A percentile compares a stretch with the other conserved stretches of the same genome.
Evolutionary conservation across 371 early-diverging fungal species (phyloP).

Genomic region (Mucor velutinosus): DNA sequence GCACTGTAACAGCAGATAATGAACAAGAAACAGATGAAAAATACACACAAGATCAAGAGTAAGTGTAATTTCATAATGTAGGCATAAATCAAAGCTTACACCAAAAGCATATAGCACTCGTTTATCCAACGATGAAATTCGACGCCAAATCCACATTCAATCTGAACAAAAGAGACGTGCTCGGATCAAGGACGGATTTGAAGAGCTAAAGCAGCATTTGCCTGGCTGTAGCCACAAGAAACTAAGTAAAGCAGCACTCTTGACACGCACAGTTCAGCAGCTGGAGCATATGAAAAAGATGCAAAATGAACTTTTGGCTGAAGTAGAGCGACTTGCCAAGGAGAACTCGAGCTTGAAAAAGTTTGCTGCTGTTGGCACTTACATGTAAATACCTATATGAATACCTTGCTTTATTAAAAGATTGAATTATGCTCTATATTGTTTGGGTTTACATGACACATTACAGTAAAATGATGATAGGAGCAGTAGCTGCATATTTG

Average conservation of each 20-base stretch:
- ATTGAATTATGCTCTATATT: not conserved
- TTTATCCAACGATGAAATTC: conserved; percentile 23
- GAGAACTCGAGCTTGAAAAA: conserved; percentile 43
- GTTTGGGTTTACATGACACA: not conserved
- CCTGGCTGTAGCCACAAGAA: conserved; percentile 39
- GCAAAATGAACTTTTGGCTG: conserved; percentile 26
- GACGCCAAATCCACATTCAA: conserved; percentile 37
- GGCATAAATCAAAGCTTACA: not conserved
- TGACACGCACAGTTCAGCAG: conserved; percentile 35
- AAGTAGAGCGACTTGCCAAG: conserved; percentile 25
- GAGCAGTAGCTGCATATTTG: too few species aligned
- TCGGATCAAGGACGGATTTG: conserved; percentile 37
- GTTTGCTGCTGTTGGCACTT: conserved; percentile 6
- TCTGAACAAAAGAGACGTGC: conserved; percentile 40
- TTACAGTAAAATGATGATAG: too few species aligned
- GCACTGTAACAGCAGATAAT: conserved; percentile 16
- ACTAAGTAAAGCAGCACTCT: conserved; percentile 42
- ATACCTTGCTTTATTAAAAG: not conserved
- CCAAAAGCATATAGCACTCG: not conserved
- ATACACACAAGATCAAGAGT: conserved; percentile 10
- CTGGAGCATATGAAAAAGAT: conserved; percentile 29
- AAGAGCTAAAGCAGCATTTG: conserved; percentile 26
- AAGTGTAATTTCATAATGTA: not conserved
- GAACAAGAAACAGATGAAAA: conserved; percentile 12
- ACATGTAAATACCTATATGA: not conserved